Conservation (phyloP, 2,329 filamentous ascomycete species). For the Aspergillus novofumigatus region DNA sequence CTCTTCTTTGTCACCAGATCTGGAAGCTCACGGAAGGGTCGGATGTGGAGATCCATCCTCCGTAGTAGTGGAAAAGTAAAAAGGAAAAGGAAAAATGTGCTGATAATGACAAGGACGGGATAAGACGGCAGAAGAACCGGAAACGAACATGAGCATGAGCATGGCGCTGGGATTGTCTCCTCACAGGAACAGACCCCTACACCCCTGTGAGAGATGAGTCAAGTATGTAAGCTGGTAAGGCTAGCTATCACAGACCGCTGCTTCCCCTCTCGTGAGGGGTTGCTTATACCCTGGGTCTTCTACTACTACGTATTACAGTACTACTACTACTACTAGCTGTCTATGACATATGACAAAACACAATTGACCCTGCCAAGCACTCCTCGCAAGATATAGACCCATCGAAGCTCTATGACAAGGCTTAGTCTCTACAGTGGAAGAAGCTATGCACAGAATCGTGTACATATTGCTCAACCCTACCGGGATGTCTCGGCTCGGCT, state of each 20-base stretch:
- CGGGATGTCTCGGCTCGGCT: background rate
- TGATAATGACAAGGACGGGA: conserved; percentile 6
- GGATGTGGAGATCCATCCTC: conserved; percentile 10
- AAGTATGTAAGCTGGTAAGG: background rate
- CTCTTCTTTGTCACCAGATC: conserved; percentile 17
- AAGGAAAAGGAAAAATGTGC: background rate
- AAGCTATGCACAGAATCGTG: background rate
- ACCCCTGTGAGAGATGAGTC: conserved; percentile 6
- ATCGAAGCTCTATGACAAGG: background rate
- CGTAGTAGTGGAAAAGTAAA: background rate
- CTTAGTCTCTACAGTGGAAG: background rate
- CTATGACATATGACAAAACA: too few relatives aligned
- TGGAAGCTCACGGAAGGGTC: conserved; percentile 20
- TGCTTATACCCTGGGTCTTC: background rate
- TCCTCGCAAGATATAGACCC: background rate
- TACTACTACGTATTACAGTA: too few relatives aligned
- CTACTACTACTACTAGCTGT: too few relatives aligned
- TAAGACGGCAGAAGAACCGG: conserved; percentile 12
- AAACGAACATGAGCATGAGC: background rate
- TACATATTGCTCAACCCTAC: background rate
- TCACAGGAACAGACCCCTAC: conserved; percentile 5
- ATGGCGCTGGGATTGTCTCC: background rate
- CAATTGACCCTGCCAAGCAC: background rate
- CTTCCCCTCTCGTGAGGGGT: conserved; percentile 11
- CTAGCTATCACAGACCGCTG: conserved; percentile 9